Base-by-base conservation (phyloP, 305 asterid genomes). In the Andrographis paniculata region DNA sequence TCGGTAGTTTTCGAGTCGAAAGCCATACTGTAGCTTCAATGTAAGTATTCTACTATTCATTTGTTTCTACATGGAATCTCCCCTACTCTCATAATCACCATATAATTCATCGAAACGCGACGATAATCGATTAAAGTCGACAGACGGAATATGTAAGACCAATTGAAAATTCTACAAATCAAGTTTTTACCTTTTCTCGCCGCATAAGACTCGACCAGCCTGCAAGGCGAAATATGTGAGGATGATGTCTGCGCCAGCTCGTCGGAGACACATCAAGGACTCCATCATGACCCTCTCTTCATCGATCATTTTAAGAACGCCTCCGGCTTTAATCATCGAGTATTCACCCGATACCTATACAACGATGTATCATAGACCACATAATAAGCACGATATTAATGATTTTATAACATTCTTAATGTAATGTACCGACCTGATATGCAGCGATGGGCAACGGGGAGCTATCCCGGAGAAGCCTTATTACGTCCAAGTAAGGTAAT, bases 301-400 rank as follows among this genome's bases (percentile, higher is more conserved):
- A 11, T 85, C 95, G n/a, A 89, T 85, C 94, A 80, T 80, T 56
- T 85, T 80, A n/a, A 80, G 80, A 31, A 65, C 92, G 1, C 96
- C 95, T 0, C 94, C 96, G 12, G 96, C 96, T 69, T 89, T 89
- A 20, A 89, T 86, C 98, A 89, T 89, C 3, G 98, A 86, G 64
- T 89, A 89, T 56, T 89, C 98, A 18, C 98, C 96, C 3, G 98
- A 89, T 20, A 89, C 98, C 98, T 89, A 61, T 17, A 16, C 1
- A 19, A 14, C 51, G 13, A 24, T n/a, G n/a, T n/a, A 35, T n/a
- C 61, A 36, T 20, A 33, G 11, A 11, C 12, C 8, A 7, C 12
- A 2, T 5, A 10, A 9, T 10, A 43, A 6, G 14, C 9, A 10
- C 1, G 19, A 37, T 28, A 43, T 47, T 33, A 22, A 54, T 28